Percentiles rank a stretch among this genome's conserved stretches.
Conservation (phyloP, 108 stramenopile genomes). For the Hondaea fermentalgiana region DNA sequence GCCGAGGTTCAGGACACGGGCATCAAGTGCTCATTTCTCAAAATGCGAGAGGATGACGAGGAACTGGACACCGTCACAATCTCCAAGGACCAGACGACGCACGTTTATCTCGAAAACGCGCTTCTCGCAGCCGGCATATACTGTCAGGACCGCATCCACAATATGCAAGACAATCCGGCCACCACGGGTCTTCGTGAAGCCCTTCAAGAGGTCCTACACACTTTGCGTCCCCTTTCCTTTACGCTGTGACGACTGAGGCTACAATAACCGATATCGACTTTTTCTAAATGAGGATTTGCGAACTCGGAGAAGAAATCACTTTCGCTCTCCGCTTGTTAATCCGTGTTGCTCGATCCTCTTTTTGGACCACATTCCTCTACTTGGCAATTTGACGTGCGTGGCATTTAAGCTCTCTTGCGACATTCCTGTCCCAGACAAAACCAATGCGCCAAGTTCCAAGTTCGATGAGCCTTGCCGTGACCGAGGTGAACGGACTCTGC, state of each 20-base stretch:
- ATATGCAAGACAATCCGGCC: not conserved
- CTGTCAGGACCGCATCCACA: not conserved
- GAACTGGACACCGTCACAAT: not conserved
- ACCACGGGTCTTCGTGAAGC: not conserved
- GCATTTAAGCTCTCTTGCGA: too few relatives aligned
- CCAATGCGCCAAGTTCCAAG: too few relatives aligned
- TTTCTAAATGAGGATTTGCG: too few relatives aligned
- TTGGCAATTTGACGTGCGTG: too few relatives aligned
- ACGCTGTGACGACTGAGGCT: not conserved
- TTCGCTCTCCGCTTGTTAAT: too few relatives aligned
- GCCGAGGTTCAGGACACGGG: not conserved
- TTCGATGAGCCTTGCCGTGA: too few relatives aligned
- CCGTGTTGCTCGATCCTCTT: too few relatives aligned
- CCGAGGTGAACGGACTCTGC: too few relatives aligned
- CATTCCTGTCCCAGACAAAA: too few relatives aligned
- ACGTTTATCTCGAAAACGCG: not conserved
- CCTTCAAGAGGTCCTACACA: not conserved
- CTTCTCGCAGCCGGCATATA: not conserved
- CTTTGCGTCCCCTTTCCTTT: not conserved
- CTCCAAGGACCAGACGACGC: not conserved
- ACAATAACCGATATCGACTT: too few relatives aligned
- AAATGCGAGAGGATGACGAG: not conserved
- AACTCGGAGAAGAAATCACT: too few relatives aligned
- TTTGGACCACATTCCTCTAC: too few relatives aligned
- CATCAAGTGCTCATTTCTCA: not conserved